phyloP scores from a whole-genome alignment of 2,329 filamentous ascomycete genomes.

The Alternaria infectoria region DNA sequence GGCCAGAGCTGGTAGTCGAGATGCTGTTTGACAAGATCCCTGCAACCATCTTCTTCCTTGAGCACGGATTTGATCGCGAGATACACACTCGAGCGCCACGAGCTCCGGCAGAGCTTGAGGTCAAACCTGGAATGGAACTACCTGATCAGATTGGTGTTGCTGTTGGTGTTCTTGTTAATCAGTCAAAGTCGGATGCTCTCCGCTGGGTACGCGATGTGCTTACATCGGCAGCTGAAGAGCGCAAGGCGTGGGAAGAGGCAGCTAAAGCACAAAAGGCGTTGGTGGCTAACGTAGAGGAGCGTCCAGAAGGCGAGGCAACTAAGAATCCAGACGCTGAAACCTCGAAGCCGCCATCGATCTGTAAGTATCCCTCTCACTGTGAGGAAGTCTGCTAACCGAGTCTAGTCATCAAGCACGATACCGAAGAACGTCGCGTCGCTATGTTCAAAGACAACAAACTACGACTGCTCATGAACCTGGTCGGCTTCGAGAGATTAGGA shows the following conservation, averaged over 20 bases:
- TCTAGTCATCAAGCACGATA: conserved; percentile 60
- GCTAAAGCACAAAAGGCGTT: conserved; percentile 64
- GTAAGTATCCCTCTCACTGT: conserved; percentile 24
- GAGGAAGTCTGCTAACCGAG: conserved; percentile 30
- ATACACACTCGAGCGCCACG: conserved; percentile 68
- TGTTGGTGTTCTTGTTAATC: conserved; percentile 79
- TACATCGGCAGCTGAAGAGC: conserved; percentile 70
- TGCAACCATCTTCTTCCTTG: conserved; percentile 82
- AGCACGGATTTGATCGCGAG: conserved; percentile 88
- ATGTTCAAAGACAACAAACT: conserved; percentile 91
- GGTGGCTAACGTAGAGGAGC: conserved; percentile 39
- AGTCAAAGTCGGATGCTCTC: conserved; percentile 76
- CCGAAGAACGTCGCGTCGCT: conserved; percentile 70
- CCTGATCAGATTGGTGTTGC: conserved; percentile 77
- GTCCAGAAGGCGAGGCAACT: conserved; percentile 29
- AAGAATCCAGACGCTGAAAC: conserved; percentile 45
- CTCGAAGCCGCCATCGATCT: conserved; percentile 54
- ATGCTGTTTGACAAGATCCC: conserved; percentile 94
- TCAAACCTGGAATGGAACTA: conserved; percentile 72
- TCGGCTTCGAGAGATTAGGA: conserved; percentile 71
- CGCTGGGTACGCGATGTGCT: conserved; percentile 81
- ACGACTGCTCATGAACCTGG: conserved; percentile 79
- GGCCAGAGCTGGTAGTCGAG: conserved; percentile 85
- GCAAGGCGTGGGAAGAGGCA: conserved; percentile 77
- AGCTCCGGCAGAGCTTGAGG: conserved; percentile 81